Evolutionary conservation across 108 stramenopile genomes (phyloP).

Genomic region (Hondaea fermentalgiana): DNA sequence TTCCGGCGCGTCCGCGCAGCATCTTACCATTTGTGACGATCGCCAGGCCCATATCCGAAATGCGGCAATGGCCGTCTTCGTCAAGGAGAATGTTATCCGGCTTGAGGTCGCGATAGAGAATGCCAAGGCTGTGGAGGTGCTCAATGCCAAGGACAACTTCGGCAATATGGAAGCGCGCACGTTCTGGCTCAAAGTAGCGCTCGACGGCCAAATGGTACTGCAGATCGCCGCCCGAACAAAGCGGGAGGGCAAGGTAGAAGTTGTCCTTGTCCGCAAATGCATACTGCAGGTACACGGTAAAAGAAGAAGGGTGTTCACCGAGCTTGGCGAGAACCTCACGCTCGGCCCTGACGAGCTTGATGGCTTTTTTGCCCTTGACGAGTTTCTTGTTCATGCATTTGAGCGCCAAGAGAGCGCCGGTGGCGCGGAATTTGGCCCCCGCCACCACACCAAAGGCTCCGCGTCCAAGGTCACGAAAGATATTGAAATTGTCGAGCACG

Average conservation of each 20-base stretch:
- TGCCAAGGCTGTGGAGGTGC: conserved; percentile 30
- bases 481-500: conserved; percentile 42
- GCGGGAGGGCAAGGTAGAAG: conserved; percentile 83
- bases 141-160: conserved; percentile 31
- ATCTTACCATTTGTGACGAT: conserved; percentile 20
- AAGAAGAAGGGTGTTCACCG: conserved; percentile 56
- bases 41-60: conserved; percentile 51
- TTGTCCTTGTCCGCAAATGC: conserved; percentile 78
- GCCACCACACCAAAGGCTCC: conserved; percentile 54
- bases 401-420: conserved; percentile 57
- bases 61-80: conserved; percentile 35
- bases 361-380: conserved; percentile 82
- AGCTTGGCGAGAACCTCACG: conserved; percentile 67
- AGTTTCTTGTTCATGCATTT: conserved; percentile 82
- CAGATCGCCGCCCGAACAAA: conserved; percentile 89
- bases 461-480: conserved; percentile 49
- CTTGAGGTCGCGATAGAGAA: conserved; percentile 53
- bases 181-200: neutral
- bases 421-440: conserved; percentile 44
- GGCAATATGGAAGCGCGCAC: conserved; percentile 3
- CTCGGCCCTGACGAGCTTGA: conserved; percentile 77
- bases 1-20: conserved; percentile 25
- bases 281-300: conserved; percentile 90
- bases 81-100: conserved; percentile 55
- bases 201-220: conserved; percentile 61